Evolutionary conservation across 2,329 filamentous ascomycete genomes (phyloP), one percentile per base, ranked within the genome.

Genomic region (Clonostachys sp.): DNA sequence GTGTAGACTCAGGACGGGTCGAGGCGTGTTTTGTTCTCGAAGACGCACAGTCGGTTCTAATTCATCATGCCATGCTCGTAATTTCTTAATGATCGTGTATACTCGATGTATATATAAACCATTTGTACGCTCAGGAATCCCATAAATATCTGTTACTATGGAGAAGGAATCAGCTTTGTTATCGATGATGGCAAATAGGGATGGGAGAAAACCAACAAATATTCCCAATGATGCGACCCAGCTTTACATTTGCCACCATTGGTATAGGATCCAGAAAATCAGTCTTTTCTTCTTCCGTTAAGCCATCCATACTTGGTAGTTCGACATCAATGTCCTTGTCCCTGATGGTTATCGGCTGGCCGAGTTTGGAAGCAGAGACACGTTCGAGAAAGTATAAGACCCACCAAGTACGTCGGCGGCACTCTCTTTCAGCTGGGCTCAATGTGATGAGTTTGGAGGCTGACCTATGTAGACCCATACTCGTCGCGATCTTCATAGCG

Each of bases 391-490:
- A 61, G 48, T 65, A 65, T 1, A 65, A 46, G 0, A 61, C 60
- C 62, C 62, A 65, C 62, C 62, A 65, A 1, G 59, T 60, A 0
- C 62, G 51, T 2, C 57, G 44, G 20, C 61, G 53, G 17, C 54
- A 55, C 24, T 61, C 61, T 40, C 52, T 40, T 1, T 61, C 60
- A 0, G 58, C 55, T 0, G 59, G 53, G 2, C 50, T 53, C 3
- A 61, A 44, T 0, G 53, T 49, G 2, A 53, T 55, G 4, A 49
- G 49, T 7, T 49, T 47, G 0, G 57, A 54, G 58, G 52, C 56
- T 0, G 57, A 53, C 20, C 72, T 63, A 34, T 74, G 72, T 46
- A 74, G 55, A 0, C 71, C 72, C 6, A 74, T 64, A 12, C 62
- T 66, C 13, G 70, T 56, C 3, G 68, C 63, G 30, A 72, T 54